These are phyloP conservation scores for Mycena indigotica DNA, from an alignment of 768 basidiomycete species.

Conservation along the genomic window DNA sequence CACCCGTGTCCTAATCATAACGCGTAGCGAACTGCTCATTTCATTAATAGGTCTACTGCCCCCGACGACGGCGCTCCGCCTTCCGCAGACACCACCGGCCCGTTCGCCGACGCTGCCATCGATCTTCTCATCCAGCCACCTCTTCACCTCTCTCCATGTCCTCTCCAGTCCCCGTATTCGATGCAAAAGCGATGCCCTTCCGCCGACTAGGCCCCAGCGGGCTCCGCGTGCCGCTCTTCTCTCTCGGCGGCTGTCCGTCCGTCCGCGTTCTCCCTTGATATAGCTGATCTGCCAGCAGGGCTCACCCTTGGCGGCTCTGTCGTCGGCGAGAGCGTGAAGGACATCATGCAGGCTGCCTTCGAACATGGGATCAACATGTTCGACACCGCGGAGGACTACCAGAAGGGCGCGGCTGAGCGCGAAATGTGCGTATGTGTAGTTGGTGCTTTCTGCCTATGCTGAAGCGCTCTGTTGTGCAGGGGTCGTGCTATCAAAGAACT, in stretches of 20 bases:
- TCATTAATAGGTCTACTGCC: too few relatives aligned
- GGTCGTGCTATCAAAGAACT: slow-evolving; percentile 79
- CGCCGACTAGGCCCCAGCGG: slow-evolving; percentile 18
- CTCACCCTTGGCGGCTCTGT: slow-evolving; percentile 35
- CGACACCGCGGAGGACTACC: slow-evolving; percentile 69
- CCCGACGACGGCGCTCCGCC: too few relatives aligned
- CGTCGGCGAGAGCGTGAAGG: slow-evolving; percentile 61
- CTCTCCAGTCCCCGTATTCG: slow-evolving; percentile 7
- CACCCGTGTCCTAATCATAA: too few relatives aligned
- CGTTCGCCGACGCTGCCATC: too few relatives aligned
- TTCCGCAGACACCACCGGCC: too few relatives aligned
- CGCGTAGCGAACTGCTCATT: too few relatives aligned
- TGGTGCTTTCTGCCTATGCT: background rate
- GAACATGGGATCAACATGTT: slow-evolving; percentile 79
- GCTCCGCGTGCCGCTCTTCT: slow-evolving; percentile 19
- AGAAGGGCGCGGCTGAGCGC: slow-evolving; percentile 64
- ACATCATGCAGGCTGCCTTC: slow-evolving; percentile 79
- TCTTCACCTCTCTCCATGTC: background rate
- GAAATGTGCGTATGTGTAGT: slow-evolving; percentile 58
- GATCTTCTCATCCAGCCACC: too few relatives aligned
- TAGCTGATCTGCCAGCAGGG: slow-evolving; percentile 2
- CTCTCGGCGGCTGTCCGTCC: slow-evolving; percentile 18
- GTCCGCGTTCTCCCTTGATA: too few relatives aligned
- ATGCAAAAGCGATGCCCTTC: slow-evolving; percentile 14
- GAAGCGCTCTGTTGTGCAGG: too few relatives aligned